These are phyloP conservation scores for Aspergillus chevalieri DNA, from an alignment of 2,329 filamentous ascomycete species.

Conservation along the genomic window DNA sequence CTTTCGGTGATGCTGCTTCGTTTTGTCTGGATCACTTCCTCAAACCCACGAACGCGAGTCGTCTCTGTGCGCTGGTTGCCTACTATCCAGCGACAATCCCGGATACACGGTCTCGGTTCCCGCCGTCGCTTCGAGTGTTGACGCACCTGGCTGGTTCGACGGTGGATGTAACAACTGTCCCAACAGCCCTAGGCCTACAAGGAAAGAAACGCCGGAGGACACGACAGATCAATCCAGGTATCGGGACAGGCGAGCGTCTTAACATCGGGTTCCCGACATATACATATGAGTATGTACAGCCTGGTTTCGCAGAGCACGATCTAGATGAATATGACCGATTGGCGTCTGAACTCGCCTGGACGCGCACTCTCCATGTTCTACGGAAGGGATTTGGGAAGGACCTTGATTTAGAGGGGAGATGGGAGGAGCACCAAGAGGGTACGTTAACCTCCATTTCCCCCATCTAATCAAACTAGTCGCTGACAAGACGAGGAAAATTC, in stretches of 20 bases:
- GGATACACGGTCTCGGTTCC: conserved; percentile 34
- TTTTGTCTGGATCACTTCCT: conserved; percentile 53
- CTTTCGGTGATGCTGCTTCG: conserved; percentile 57
- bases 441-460: not conserved
- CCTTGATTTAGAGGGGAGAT: conserved; percentile 28
- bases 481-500: conserved; percentile 20
- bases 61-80: conserved; percentile 53
- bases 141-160: conserved; percentile 52
- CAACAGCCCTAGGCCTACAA: conserved; percentile 49
- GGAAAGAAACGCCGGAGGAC: conserved; percentile 45
- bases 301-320: conserved; percentile 67
- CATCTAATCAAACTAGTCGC: not conserved
- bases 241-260: conserved; percentile 44
- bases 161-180: conserved; percentile 45
- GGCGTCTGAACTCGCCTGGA: conserved; percentile 61
- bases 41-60: conserved; percentile 48
- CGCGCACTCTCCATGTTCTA: conserved; percentile 55
- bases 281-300: conserved; percentile 50
- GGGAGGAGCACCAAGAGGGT: conserved; percentile 34
- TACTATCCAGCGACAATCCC: conserved; percentile 60
- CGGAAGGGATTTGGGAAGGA: conserved; percentile 53
- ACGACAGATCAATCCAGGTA: conserved; percentile 46
- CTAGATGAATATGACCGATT: conserved; percentile 62
- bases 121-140: conserved; percentile 41
- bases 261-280: conserved; percentile 36